phyloP scores from a whole-genome alignment of 2,329 filamentous ascomycete genomes.

The Aspergillus sp. region DNA sequence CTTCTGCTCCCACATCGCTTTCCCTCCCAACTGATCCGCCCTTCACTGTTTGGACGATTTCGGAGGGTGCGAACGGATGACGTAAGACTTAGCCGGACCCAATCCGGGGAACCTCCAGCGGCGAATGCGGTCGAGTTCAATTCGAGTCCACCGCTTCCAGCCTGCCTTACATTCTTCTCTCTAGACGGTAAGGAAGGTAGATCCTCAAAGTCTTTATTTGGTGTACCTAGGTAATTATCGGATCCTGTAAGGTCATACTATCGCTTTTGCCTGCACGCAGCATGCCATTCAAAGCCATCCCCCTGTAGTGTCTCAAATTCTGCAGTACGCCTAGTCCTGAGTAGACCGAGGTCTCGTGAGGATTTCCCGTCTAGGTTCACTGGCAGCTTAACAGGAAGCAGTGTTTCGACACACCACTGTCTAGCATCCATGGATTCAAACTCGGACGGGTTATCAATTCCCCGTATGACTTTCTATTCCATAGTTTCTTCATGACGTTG shows the following conservation, averaged over 20 bases:
- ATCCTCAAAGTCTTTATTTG: too few species aligned
- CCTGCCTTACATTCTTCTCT: background rate
- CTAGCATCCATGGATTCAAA: background rate
- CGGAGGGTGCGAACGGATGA: conserved; percentile 30
- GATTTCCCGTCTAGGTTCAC: too few species aligned
- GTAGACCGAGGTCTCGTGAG: too few species aligned
- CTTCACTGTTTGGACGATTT: conserved; percentile 10
- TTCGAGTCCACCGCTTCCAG: conserved; percentile 7
- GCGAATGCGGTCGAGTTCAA: conserved; percentile 27
- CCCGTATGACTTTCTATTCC: background rate
- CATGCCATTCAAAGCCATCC: background rate
- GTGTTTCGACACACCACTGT: background rate
- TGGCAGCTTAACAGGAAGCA: too few species aligned
- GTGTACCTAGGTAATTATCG: background rate
- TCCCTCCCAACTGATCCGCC: background rate
- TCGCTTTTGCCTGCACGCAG: background rate
- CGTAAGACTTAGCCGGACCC: conserved; percentile 34
- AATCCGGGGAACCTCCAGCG: conserved; percentile 33
- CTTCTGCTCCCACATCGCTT: background rate
- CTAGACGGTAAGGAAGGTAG: too few species aligned
- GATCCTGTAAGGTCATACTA: background rate
- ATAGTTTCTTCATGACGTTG: background rate
- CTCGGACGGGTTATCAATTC: too few species aligned
- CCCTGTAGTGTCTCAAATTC: too few species aligned
- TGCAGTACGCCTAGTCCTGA: too few species aligned